phyloP scores from a whole-genome alignment of 192 early-diverging fungal species.

The Umbelopsis vinacea region DNA sequence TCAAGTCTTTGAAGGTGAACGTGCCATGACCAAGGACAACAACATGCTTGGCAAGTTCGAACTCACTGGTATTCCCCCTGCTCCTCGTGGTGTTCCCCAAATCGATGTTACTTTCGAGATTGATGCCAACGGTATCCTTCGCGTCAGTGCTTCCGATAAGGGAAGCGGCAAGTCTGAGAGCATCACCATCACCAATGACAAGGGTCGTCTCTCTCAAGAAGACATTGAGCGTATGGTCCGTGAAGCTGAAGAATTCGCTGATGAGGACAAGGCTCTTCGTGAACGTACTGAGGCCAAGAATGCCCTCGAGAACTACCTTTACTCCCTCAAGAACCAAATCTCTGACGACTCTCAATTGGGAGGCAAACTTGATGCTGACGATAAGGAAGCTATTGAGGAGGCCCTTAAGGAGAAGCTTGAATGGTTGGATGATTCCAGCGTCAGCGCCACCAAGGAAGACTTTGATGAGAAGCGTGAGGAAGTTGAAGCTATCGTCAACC shows the following conservation, averaged over 20 bases:
- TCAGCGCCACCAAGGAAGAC: conserved; percentile 93
- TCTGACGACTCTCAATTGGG: conserved; percentile 61
- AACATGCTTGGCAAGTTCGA: conserved; percentile 98
- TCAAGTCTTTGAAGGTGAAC: conserved; percentile 97
- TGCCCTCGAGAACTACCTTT: conserved; percentile 95
- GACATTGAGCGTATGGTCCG: conserved; percentile 97
- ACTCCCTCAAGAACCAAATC: conserved; percentile 93
- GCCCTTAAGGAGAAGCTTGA: conserved; percentile 68
- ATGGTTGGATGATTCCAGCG: conserved; percentile 81
- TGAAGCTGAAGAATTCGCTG: conserved; percentile 95
- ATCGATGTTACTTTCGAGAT: conserved; percentile 98
- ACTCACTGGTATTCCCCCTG: conserved; percentile 90
- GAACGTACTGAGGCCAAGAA: conserved; percentile 91
- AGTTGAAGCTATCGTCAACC: conserved; percentile 92
- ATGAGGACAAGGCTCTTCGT: conserved; percentile 94
- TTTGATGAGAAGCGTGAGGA: conserved; percentile 96
- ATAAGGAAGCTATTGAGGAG: conserved; percentile 87
- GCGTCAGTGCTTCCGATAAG: conserved; percentile 94
- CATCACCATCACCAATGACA: conserved; percentile 97
- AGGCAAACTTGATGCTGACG: conserved; percentile 70
- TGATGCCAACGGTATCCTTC: conserved; percentile 93
- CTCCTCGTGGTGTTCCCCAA: conserved; percentile 95
- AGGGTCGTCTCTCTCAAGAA: conserved; percentile 91
- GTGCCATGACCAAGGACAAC: conserved; percentile 98
- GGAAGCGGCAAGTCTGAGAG: conserved; percentile 95